Base-by-base conservation (phyloP, 2,329 filamentous ascomycete species). In the Alternaria incomplexa region DNA sequence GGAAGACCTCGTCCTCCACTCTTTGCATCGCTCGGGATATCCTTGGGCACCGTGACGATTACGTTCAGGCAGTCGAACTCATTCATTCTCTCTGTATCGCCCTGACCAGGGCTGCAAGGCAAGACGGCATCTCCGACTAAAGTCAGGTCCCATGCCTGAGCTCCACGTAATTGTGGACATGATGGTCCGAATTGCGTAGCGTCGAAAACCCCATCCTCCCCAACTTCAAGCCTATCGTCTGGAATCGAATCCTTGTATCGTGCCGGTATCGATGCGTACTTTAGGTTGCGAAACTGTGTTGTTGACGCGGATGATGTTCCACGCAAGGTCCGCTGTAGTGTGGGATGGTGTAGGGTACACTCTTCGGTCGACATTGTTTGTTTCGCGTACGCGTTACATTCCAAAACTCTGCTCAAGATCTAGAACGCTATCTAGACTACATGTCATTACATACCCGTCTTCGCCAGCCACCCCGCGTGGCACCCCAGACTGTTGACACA, bases 1-100 rank as follows among this genome's bases (percentile, higher is more conserved):
- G 85, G 86, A 5, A 87, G 74, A 26, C 25, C 36, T 45, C 62
- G 58, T 22, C 15, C n/a, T 20, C 15, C 20, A 11, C 15, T 30
- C 55, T 43, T 10, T 44, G 15, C 30, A 10, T 20, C 13, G 17
- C 17, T 15, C 11, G 51, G 11, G 13, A 52, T 43, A 44, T 46
- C 10, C 20, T 65, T 74, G 0, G 79, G 79, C 15, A 79, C 73
- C 0, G 73, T 79, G 22, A 81, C 69, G 44, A 73, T 73, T 36
- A 78, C 61, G 61, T 78, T 73, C 30, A 80, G 62, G 60, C 79
- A 80, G 13, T 75, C 71, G 28, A 79, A 73, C 48, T 81, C 79
- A 56, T 77, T 68, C 66, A 76, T 73, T 4, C 46, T 44, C 56
- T 76, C 71, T 20, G 67, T 67, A 6, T 46, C 22, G 1, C 60